phyloP scores from a whole-genome alignment of 1,284 basidiomycete genomes.

The Schizopora paradoxa region DNA sequence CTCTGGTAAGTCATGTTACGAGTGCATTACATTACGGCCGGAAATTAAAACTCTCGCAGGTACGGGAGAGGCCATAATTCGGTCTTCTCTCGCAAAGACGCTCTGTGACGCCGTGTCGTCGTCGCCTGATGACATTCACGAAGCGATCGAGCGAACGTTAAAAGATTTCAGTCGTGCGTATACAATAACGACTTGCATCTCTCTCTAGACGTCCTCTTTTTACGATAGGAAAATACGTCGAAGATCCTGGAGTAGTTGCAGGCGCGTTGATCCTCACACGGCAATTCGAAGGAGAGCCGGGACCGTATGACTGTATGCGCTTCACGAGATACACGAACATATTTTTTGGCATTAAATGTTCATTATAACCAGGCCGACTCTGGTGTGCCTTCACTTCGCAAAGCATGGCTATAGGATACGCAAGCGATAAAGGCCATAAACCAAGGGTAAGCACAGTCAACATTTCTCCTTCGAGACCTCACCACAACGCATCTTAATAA shows the following conservation, averaged over 20 bases:
- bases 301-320: slow-evolving; percentile 3
- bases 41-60: slow-evolving; percentile 24
- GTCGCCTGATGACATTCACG: slow-evolving; percentile 26
- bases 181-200: neutral
- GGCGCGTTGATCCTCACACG: slow-evolving; percentile 45
- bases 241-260: slow-evolving; percentile 24
- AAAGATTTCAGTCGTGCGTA: slow-evolving; percentile 25
- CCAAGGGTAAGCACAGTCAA: slow-evolving; percentile 60
- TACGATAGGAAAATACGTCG: neutral
- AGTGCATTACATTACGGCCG: slow-evolving; percentile 1
- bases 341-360: slow-evolving; percentile 9
- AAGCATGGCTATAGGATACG: slow-evolving; percentile 72
- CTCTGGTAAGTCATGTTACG: slow-evolving; percentile 41
- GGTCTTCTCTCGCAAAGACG: slow-evolving; percentile 31
- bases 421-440: slow-evolving; percentile 43
- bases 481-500: too few relatives aligned
- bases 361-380: slow-evolving; percentile 42
- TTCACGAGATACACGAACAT: neutral
- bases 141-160: slow-evolving; percentile 27
- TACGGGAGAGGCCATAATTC: slow-evolving; percentile 39
- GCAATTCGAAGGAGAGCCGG: slow-evolving; percentile 24
- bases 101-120: slow-evolving; percentile 27
- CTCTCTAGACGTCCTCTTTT: neutral
- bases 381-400: slow-evolving; percentile 81
- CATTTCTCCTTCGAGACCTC: slow-evolving; percentile 3